Percentiles rank a stretch among this genome's conserved stretches.
Evolutionary conservation across 768 basidiomycete genomes (phyloP).

Genomic region (Mycena capillaripes): DNA sequence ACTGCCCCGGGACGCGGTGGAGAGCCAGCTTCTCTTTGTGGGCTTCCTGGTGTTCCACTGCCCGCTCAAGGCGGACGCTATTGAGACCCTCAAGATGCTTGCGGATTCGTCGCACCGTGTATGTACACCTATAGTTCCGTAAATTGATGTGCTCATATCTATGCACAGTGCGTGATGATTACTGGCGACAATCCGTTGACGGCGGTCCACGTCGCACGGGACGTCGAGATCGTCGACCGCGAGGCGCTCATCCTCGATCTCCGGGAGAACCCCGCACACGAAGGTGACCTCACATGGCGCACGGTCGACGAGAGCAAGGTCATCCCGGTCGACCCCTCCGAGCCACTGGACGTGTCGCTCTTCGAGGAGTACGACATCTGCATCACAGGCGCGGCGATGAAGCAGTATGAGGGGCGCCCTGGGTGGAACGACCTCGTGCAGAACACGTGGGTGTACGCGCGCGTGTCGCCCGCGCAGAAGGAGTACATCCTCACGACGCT

Average conservation of each 20-base stretch:
- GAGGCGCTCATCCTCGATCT: constrained; percentile 94
- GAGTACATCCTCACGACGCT: constrained; percentile 94
- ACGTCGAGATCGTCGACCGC: constrained; percentile 97
- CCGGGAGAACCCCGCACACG: constrained; percentile 81
- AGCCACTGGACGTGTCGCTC: constrained; percentile 83
- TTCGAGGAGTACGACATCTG: constrained; percentile 96
- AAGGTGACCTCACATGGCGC: constrained; percentile 89
- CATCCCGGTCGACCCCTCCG: constrained; percentile 85
- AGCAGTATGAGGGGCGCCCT: constrained; percentile 81
- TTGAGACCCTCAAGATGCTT: constrained; percentile 92
- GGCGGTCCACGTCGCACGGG: constrained; percentile 94
- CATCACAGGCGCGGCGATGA: constrained; percentile 94
- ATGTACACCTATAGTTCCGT: constrained; percentile 48
- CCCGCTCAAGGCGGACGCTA: constrained; percentile 94
- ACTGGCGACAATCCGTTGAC: constrained; percentile 99
- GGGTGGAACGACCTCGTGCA: constrained; percentile 89
- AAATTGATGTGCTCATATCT: constrained; percentile 9
- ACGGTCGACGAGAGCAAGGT: constrained; percentile 93
- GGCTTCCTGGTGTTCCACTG: constrained; percentile 99
- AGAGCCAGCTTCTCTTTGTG: constrained; percentile 85
- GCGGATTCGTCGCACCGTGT: constrained; percentile 97
- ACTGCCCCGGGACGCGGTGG: constrained; percentile 84
- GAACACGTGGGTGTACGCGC: constrained; percentile 98
- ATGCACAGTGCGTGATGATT: constrained; percentile 93
- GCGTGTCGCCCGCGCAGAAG: constrained; percentile 96